These are phyloP conservation scores for Calonectria henricotiae DNA, from an alignment of 2,329 filamentous ascomycete genomes.

Conservation along the genomic window DNA sequence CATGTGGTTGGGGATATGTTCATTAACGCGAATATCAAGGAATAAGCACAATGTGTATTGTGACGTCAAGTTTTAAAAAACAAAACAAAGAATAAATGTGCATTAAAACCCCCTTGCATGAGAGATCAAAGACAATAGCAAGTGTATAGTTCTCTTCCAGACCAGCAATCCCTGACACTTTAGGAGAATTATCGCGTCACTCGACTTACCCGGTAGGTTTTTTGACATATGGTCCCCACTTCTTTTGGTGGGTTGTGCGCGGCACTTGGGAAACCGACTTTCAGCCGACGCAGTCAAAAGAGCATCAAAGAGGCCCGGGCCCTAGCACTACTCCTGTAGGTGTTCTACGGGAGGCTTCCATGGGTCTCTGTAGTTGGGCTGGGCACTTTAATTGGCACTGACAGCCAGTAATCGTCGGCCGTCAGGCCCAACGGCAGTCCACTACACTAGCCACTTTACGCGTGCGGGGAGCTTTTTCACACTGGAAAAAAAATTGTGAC, in stretches of 20 bases:
- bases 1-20: not conserved
- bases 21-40: not conserved
- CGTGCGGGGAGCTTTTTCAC: conserved; percentile 49
- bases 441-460: conserved; percentile 41
- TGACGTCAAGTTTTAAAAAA: not conserved
- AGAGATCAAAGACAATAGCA: not conserved
- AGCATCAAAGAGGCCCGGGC: conserved; percentile 16
- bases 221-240: conserved; percentile 7
- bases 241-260: conserved; percentile 17
- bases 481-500: conserved; percentile 55
- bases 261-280: conserved; percentile 45
- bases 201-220: conserved; percentile 19
- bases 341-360: conserved; percentile 28
- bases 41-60: not conserved
- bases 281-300: conserved; percentile 41
- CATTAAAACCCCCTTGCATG: not conserved
- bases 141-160: not conserved
- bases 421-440: conserved; percentile 39
- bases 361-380: conserved; percentile 21
- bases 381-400: conserved; percentile 29
- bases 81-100: not conserved
- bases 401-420: conserved; percentile 30
- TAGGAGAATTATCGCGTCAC: conserved; percentile 21
- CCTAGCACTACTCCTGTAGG: conserved; percentile 18
- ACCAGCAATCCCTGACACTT: not conserved